These are phyloP conservation scores for Coniochaeta hoffmannii DNA, from an alignment of 2,329 filamentous ascomycete species.

Conservation along the genomic window DNA sequence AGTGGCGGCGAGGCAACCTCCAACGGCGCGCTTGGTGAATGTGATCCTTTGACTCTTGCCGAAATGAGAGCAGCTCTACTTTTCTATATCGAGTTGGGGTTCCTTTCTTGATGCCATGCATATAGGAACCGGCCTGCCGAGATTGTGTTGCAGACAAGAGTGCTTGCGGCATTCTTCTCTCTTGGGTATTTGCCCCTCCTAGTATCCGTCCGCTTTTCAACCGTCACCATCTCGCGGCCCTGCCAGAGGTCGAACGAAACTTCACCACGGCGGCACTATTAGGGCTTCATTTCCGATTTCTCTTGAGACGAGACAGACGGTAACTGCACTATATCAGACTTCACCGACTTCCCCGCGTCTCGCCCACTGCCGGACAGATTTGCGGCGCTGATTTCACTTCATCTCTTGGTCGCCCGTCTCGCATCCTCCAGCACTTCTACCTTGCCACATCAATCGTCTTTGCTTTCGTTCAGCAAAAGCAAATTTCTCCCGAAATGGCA, in stretches of 20 bases:
- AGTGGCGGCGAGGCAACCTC: background rate
- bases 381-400: background rate
- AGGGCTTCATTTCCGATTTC: background rate
- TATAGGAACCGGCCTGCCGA: background rate
- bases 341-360: background rate
- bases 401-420: background rate
- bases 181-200: background rate
- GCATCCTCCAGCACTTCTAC: background rate
- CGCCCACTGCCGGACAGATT: background rate
- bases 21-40: background rate
- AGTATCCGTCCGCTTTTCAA: background rate
- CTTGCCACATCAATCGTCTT: background rate
- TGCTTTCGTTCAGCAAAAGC: background rate
- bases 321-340: background rate
- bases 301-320: background rate
- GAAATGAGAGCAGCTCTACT: too few relatives aligned
- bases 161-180: slow-evolving; percentile 1
- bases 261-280: background rate
- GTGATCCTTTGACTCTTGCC: too few relatives aligned
- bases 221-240: background rate
- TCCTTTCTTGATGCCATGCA: background rate
- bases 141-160: background rate
- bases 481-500: background rate
- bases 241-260: background rate
- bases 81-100: background rate